Base-by-base conservation (phyloP, 2,329 filamentous ascomycete genomes). In the Fusarium domesticum region DNA sequence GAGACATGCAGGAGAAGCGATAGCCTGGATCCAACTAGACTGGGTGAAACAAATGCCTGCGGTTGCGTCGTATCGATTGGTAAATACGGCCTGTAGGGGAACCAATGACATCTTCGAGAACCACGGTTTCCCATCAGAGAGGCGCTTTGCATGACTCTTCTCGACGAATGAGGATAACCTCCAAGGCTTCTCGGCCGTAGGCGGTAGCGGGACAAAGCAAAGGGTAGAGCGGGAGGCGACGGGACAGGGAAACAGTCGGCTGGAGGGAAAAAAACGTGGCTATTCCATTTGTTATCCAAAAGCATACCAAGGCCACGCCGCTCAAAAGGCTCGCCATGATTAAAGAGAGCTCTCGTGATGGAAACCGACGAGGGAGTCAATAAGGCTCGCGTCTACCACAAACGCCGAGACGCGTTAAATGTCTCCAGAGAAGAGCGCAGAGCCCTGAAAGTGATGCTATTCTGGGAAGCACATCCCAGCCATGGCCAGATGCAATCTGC, bases 1-100 rank as follows among this genome's bases (percentile, higher is more conserved):
- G 44, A 59, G 39, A 56, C 54, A 50, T 55, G 51, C 53, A 59
- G 54, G 38, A 50, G 41, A 47, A 48, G 35, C 41, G 51, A 37
- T 38, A 43, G 39, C 36, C 45, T 36, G 51, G 38, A 36, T 35
- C 50, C 50, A 43, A 49, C 39, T 39, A 44, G 46, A 55, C 42
- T 45, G 43, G 32, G 35, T 48, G 52, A 59, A 57, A 59, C 56
- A 25, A 53, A 15, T 39, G 34, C 33, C 35, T 52, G 43, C 28
- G 25, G 42, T 33, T 41, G 16, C 48, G 39, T 20, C 18, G 30
- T 15, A 23, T 34, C 51, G 41, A 59, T 59, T 59, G 57, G 57
- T 35, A 20, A 17, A 20, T 44, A 50, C 41, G 45, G 36, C 28
- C 33, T 41, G 35, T 28, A 15, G 18, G 42, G 48, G 37, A 47